phyloP scores from a whole-genome alignment of 495 filamentous ascomycete genomes.

The Tuber microsphaerosporum region DNA sequence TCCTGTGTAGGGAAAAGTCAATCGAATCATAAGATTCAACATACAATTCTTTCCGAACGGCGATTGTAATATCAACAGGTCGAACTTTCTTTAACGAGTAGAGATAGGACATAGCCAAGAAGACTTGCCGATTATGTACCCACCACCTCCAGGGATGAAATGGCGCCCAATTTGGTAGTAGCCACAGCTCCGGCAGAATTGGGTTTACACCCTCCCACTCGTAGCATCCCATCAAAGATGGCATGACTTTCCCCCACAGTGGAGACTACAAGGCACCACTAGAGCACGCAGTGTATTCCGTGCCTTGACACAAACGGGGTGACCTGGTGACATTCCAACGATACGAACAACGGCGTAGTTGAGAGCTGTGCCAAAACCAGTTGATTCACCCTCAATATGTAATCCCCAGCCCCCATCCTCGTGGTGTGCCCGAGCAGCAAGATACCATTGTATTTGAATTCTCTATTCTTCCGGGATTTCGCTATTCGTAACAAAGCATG shows the following conservation, averaged over 20 bases:
- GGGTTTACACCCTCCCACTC: slow-evolving; percentile 92
- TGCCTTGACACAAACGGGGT: slow-evolving; percentile 80
- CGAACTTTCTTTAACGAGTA: slow-evolving; percentile 71
- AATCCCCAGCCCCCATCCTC: slow-evolving; percentile 94
- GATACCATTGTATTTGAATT: slow-evolving; percentile 87
- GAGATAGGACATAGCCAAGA: slow-evolving; percentile 82
- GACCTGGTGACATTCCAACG: slow-evolving; percentile 80
- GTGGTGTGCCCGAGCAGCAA: slow-evolving; percentile 77
- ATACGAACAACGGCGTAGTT: slow-evolving; percentile 83
- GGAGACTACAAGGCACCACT: slow-evolving; percentile 74
- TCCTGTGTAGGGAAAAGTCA: slow-evolving; percentile 67
- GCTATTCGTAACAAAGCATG: slow-evolving; percentile 87
- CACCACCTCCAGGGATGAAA: slow-evolving; percentile 96
- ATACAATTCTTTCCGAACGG: slow-evolving; percentile 77
- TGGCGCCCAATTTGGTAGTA: slow-evolving; percentile 91
- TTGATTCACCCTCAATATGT: slow-evolving; percentile 91
- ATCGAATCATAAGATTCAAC: slow-evolving; percentile 71
- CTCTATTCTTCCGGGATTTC: slow-evolving; percentile 72
- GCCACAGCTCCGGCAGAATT: slow-evolving; percentile 86
- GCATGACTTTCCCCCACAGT: slow-evolving; percentile 94
- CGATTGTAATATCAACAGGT: slow-evolving; percentile 61
- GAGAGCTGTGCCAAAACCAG: slow-evolving; percentile 79
- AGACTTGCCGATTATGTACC: slow-evolving; percentile 93
- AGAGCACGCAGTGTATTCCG: slow-evolving; percentile 73
- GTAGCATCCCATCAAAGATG: slow-evolving; percentile 72